Base-by-base conservation (phyloP, 441 rosid genomes). In the Gossypium aridum region DNA sequence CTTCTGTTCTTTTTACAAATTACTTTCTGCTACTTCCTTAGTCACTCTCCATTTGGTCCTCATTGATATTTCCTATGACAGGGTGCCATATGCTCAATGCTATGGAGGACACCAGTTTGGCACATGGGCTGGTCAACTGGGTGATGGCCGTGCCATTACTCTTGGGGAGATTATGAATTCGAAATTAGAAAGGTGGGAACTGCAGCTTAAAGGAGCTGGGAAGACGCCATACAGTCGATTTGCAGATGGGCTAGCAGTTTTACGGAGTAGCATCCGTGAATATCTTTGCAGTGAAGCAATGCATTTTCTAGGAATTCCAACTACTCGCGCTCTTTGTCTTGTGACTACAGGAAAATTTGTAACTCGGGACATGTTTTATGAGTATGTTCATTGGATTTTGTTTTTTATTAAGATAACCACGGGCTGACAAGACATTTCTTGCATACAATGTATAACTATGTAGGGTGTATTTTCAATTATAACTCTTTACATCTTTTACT, bases 101-200 rank as follows among this genome's bases (percentile, higher is more conserved):
- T 96, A 96, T 80, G 99, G 98, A 77, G 99, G 98, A 64, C 98
- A 96, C 83, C 99, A 93, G 71, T 96, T 96, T 85, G 98, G 99
- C 64, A 89, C 79, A 84, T 96, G 98, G 99, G 99, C 98, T 67
- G 98, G 98, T 77, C 99, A 96, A 82, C 85, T 96, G 54, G 99
- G 99, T 76, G 99, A 96, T 80, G 98, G 98, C 16, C 89, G 99
- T 79, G 99, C 99, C 76, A 91, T 96, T 63, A 90, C 98, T 7
- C 87, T 96, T 1, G 99, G 99, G 49, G 97, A 92, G 83, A 78
- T 91, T 85, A 77, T 92, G 69, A 96, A 90, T 84, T 89, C 89
- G 17, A 91, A 88, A 79, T 83, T 84, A 49, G 90, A 93, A 87
- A 90, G 99, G 80, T 96, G 98, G 99, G 99, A 96, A 66, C 83